These are phyloP conservation scores for Naganishia antarctica DNA, from an alignment of 768 basidiomycete genomes.

Conservation along the genomic window DNA sequence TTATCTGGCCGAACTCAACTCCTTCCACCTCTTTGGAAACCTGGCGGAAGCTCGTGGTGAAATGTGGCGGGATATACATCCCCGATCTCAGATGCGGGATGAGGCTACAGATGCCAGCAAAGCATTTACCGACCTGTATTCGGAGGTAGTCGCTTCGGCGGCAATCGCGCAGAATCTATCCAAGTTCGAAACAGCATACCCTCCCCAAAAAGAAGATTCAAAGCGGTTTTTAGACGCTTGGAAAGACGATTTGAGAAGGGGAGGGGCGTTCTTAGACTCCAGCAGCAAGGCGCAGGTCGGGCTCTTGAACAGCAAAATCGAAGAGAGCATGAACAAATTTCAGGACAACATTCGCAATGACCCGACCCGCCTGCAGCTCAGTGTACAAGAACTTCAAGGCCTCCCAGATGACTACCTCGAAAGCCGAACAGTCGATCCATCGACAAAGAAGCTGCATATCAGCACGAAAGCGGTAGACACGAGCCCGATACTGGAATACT, in stretches of 20 bases:
- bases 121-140: neutral
- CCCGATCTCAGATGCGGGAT: neutral
- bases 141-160: neutral
- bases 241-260: neutral
- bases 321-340: neutral
- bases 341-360: neutral
- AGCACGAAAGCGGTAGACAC: neutral
- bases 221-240: neutral
- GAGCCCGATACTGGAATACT: neutral
- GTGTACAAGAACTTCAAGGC: neutral
- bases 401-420: slow-evolving; percentile 4
- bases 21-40: neutral
- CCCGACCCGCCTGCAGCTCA: neutral
- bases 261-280: neutral
- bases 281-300: neutral
- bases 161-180: neutral
- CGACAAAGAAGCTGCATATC: neutral
- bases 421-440: neutral
- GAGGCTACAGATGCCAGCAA: neutral
- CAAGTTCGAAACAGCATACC: neutral
- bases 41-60: neutral
- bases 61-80: neutral
- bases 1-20: neutral
- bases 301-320: neutral
- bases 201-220: neutral